These are phyloP conservation scores for Podila minutissima DNA, from an alignment of 192 early-diverging fungal genomes.

Conservation along the genomic window DNA sequence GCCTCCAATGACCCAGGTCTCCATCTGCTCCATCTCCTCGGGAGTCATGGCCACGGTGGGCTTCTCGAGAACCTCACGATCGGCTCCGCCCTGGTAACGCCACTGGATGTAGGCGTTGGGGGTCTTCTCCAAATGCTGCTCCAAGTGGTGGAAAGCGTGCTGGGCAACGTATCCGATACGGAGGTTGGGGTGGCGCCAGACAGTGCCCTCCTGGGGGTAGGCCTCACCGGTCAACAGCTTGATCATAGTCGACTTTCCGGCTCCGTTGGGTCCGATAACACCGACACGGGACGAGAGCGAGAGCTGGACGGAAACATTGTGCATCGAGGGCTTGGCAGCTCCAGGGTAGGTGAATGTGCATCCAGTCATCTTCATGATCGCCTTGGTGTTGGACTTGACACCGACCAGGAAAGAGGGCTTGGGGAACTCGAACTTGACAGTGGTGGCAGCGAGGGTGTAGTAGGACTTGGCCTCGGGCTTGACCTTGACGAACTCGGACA, in stretches of 20 bases:
- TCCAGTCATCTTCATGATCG: slow-evolving; percentile 81
- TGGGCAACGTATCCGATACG: slow-evolving; percentile 88
- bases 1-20: slow-evolving; percentile 50
- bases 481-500: slow-evolving; percentile 83
- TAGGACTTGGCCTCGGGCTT: slow-evolving; percentile 80
- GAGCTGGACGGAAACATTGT: slow-evolving; percentile 67
- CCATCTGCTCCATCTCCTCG: slow-evolving; percentile 61
- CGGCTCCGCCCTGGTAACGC: slow-evolving; percentile 81
- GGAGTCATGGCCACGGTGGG: slow-evolving; percentile 74
- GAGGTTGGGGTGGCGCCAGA: slow-evolving; percentile 86
- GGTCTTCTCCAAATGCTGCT: slow-evolving; percentile 76
- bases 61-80: slow-evolving; percentile 83
- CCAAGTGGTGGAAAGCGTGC: slow-evolving; percentile 90
- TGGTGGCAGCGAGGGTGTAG: slow-evolving; percentile 75
- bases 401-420: slow-evolving; percentile 78
- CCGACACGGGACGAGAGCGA: slow-evolving; percentile 83
- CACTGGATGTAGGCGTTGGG: slow-evolving; percentile 74
- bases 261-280: slow-evolving; percentile 72
- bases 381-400: slow-evolving; percentile 77
- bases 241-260: slow-evolving; percentile 61
- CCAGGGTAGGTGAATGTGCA: slow-evolving; percentile 78
- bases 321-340: slow-evolving; percentile 65
- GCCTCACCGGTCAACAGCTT: slow-evolving; percentile 84
- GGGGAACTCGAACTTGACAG: slow-evolving; percentile 77
- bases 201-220: slow-evolving; percentile 71